phyloP scores from a whole-genome alignment of 306 rosid species.

The Coriaria nepalensis region DNA sequence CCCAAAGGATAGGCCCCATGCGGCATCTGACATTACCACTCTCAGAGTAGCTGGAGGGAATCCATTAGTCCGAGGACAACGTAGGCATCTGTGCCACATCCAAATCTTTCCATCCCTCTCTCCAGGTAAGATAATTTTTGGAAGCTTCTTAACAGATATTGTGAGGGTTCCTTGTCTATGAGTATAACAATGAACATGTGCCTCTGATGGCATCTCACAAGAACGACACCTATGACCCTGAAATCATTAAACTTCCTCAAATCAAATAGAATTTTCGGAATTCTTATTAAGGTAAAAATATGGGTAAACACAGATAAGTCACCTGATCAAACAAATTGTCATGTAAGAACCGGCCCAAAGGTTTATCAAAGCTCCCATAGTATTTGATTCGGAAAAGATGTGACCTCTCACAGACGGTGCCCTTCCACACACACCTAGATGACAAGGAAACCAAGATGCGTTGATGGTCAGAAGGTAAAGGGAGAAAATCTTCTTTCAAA shows the following conservation, averaged over 20 bases:
- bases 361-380: slow-evolving; percentile 89
- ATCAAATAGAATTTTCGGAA: slow-evolving; percentile 7
- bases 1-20: slow-evolving; percentile 98
- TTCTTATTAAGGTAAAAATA: slow-evolving; percentile 10
- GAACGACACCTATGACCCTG: slow-evolving; percentile 72
- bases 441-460: slow-evolving; percentile 94
- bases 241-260: slow-evolving; percentile 12
- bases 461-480: slow-evolving; percentile 83
- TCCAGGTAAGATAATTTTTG: slow-evolving; percentile 63
- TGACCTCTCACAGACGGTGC: slow-evolving; percentile 89
- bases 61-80: slow-evolving; percentile 75
- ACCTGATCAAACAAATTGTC: slow-evolving; percentile 98
- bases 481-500: slow-evolving; percentile 67
- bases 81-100: slow-evolving; percentile 99
- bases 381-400: slow-evolving; percentile 91
- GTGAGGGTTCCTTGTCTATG: slow-evolving; percentile 97
- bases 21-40: slow-evolving; percentile 97
- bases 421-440: slow-evolving; percentile 96
- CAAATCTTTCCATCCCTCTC: slow-evolving; percentile 94
- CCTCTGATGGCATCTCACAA: slow-evolving; percentile 92
- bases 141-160: slow-evolving; percentile 75
- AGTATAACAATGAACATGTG: slow-evolving; percentile 91
- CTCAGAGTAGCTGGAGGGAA: slow-evolving; percentile 91
- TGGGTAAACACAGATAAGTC: slow-evolving; percentile 12
- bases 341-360: slow-evolving; percentile 75